Evolutionary conservation across 768 basidiomycete genomes (phyloP).

Genomic region (Clitopilus hobsonii): DNA sequence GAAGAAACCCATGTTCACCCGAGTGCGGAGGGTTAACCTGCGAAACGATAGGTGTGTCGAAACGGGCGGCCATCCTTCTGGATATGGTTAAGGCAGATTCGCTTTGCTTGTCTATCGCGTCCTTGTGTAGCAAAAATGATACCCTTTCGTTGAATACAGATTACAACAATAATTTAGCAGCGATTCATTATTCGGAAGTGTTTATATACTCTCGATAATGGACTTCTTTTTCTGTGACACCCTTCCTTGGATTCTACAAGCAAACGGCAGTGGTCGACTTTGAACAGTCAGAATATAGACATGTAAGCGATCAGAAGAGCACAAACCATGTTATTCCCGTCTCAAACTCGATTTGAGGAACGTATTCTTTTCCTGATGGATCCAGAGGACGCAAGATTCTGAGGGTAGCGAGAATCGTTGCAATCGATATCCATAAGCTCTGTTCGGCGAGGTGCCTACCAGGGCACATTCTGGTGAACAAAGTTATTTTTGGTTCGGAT

Average conservation of each 20-base stretch:
- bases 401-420: conserved; percentile 23
- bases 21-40: no score
- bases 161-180: no score
- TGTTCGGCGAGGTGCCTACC: conserved; percentile 28
- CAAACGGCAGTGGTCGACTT: conserved; percentile 4
- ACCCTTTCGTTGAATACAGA: no score
- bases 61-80: no score
- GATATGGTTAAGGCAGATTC: no score
- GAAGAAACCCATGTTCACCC: no score
- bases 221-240: no score
- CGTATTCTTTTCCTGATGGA: conserved; percentile 23
- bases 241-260: not conserved
- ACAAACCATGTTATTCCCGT: conserved; percentile 6
- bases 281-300: not conserved
- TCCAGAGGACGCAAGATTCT: conserved; percentile 20
- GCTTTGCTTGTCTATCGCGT: no score
- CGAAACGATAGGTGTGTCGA: no score
- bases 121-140: no score
- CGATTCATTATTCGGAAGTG: no score
- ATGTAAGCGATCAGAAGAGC: not conserved
- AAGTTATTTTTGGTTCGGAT: not conserved
- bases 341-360: conserved; percentile 9
- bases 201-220: no score
- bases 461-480: conserved; percentile 12
- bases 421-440: conserved; percentile 25